Evolutionary conservation across 148 eudicot genomes (phyloP).

Genomic region (Vaccinium myrtillus): DNA sequence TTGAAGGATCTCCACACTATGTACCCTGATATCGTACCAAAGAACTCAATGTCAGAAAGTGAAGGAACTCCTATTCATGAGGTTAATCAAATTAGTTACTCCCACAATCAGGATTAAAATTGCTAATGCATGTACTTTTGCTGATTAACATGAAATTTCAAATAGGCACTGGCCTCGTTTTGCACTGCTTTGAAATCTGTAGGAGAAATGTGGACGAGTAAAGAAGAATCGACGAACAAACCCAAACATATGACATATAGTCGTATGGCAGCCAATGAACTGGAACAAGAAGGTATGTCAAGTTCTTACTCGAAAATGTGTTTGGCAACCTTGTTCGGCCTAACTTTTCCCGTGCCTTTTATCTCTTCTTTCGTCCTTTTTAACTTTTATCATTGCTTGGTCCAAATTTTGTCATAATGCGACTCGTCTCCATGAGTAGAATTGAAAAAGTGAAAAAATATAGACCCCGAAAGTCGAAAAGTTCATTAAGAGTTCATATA

Average conservation of each 20-base stretch:
- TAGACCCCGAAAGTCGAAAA: not conserved
- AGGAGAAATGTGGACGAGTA: constrained; percentile 73
- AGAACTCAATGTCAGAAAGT: constrained; percentile 43
- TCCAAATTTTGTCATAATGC: not conserved
- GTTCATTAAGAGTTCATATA: not conserved
- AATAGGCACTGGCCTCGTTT: constrained; percentile 62
- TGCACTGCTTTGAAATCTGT: constrained; percentile 65
- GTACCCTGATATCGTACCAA: constrained; percentile 64
- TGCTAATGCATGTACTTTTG: not conserved
- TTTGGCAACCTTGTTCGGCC: not conserved
- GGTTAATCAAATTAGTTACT: constrained; percentile 36
- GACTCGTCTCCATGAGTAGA: not conserved
- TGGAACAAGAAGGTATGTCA: constrained; percentile 64
- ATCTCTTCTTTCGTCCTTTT: not conserved
- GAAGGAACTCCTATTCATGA: constrained; percentile 58
- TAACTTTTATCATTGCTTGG: not conserved
- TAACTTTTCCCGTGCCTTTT: not conserved
- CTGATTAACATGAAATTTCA: constrained; percentile 14
- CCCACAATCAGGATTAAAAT: not conserved
- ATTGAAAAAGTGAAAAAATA: not conserved
- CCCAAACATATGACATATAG: constrained; percentile 29
- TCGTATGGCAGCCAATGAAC: constrained; percentile 35
- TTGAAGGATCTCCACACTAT: constrained; percentile 69
- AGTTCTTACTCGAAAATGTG: not conserved
- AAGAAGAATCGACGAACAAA: constrained; percentile 53